Conservation (phyloP, 306 rosid genomes). For the Malus asiatica region DNA sequence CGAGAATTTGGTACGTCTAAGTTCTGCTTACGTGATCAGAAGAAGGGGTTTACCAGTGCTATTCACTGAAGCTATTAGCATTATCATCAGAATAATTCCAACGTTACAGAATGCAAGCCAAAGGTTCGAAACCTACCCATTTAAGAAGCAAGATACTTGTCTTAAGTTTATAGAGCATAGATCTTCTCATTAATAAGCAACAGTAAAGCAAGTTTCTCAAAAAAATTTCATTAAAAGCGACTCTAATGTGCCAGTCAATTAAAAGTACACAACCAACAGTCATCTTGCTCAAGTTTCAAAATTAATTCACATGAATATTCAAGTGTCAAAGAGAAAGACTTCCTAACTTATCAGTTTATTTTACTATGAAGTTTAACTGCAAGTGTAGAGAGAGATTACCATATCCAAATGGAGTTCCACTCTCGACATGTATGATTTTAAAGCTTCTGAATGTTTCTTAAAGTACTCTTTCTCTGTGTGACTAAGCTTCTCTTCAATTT, state of each 20-base stretch:
- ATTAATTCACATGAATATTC: background rate
- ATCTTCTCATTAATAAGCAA: background rate
- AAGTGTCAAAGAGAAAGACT: background rate
- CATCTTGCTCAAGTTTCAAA: background rate
- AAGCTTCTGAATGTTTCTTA: conserved; percentile 58
- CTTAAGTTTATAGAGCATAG: too few relatives aligned
- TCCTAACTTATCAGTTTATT: background rate
- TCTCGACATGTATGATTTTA: conserved; percentile 59
- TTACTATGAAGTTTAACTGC: background rate
- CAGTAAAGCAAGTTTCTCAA: background rate
- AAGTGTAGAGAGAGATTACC: conserved; percentile 42
- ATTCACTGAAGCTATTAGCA: too few relatives aligned
- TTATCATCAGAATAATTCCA: too few relatives aligned
- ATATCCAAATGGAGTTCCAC: conserved; percentile 63
- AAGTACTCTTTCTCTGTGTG: conserved; percentile 67
- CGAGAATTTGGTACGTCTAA: too few relatives aligned
- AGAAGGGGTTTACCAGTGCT: too few relatives aligned
- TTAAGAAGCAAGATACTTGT: too few relatives aligned
- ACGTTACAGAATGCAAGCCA: too few relatives aligned
- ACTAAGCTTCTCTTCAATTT: conserved; percentile 67
- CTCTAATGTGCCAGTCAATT: background rate
- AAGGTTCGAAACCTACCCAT: too few relatives aligned
- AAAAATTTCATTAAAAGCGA: background rate
- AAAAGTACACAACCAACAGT: background rate
- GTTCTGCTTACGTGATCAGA: too few relatives aligned